phyloP scores from a whole-genome alignment of 2,329 filamentous ascomycete species.

The Sporothrix globosa region DNA sequence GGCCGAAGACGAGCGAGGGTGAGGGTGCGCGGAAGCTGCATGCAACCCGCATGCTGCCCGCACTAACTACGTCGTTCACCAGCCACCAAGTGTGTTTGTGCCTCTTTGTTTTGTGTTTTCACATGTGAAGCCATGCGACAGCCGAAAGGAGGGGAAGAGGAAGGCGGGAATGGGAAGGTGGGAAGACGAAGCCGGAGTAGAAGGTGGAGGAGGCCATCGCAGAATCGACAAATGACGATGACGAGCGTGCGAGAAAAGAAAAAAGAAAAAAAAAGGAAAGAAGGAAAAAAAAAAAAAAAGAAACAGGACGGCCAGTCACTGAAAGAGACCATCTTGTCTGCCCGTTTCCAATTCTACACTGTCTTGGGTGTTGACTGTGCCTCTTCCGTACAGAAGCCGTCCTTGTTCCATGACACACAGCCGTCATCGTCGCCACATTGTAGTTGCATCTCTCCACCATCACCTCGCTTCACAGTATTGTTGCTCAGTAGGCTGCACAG shows the following conservation, averaged over 20 bases:
- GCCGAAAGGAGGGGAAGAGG: slow-evolving; percentile 22
- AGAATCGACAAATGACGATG: neutral
- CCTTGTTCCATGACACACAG: neutral
- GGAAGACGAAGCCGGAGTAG: neutral
- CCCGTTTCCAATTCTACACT: neutral
- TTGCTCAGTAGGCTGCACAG: too few species aligned
- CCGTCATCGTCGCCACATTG: neutral
- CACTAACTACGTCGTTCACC: slow-evolving; percentile 3
- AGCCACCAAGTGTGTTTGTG: neutral
- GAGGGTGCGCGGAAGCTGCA: neutral
- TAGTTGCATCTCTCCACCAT: neutral
- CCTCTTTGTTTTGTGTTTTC: neutral
- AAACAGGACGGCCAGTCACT: too few species aligned
- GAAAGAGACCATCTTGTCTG: neutral
- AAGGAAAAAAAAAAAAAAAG: too few species aligned
- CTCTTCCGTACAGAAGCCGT: neutral
- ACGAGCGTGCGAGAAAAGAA: neutral
- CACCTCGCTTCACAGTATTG: neutral
- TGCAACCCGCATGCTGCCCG: neutral
- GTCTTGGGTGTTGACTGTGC: neutral
- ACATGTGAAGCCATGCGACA: slow-evolving; percentile 20
- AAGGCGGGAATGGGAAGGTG: neutral
- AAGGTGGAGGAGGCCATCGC: neutral
- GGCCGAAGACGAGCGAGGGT: neutral
- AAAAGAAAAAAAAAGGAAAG: too few species aligned